Base-by-base conservation (phyloP, 2,329 filamentous ascomycete genomes). In the Fonsecaea erecta region DNA sequence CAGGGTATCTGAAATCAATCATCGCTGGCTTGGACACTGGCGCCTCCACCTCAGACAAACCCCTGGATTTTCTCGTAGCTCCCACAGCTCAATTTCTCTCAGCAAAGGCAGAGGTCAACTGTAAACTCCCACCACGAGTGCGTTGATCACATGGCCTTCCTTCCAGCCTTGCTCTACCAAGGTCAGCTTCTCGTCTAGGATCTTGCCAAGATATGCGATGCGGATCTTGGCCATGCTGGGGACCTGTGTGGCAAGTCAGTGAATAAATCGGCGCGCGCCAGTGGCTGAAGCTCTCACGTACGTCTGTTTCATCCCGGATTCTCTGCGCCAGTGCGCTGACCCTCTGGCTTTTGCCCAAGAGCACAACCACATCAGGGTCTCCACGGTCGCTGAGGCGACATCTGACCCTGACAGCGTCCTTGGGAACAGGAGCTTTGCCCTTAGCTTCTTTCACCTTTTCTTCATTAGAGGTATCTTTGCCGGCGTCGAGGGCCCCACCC, bases 151-250 rank as follows among this genome's bases (percentile, higher is more conserved):
- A 74, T 95, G 85, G 37, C 88, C 90, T 66, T 85, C 83, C 71
- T 88, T 85, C 90, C 91, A 97, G 55, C 90, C 90, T 71, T 95
- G 90, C 2, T 84, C 83, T 52, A 81, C 77, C 18, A 97, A 77
- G 0, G 88, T 83, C 21, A 85, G 75, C 60, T 83, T 83, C 69
- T 94, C 91, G 69, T 88, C 87, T 52, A 97, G 83, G 57, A 93
- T 86, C 74, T 88, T 92, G 70, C 93, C 93, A 77, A 95, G 84
- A 75, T 96, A 96, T 21, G 87, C 88, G 65, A 97, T 85, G 60
- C 87, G 86, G 57, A 97, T 81, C 54, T 82, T 85, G 67, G 86
- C 86, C 52, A 80, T 80, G 7, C 81, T 74, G 1, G 83, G 76
- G 34, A 93, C 79, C 89, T 90, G 71, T 6, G 35, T 9, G 21